A percentile compares a stretch with the other conserved stretches of the same genome.
phyloP scores from a whole-genome alignment of 2,329 filamentous ascomycete species.

The Fusarium heterosporum region DNA sequence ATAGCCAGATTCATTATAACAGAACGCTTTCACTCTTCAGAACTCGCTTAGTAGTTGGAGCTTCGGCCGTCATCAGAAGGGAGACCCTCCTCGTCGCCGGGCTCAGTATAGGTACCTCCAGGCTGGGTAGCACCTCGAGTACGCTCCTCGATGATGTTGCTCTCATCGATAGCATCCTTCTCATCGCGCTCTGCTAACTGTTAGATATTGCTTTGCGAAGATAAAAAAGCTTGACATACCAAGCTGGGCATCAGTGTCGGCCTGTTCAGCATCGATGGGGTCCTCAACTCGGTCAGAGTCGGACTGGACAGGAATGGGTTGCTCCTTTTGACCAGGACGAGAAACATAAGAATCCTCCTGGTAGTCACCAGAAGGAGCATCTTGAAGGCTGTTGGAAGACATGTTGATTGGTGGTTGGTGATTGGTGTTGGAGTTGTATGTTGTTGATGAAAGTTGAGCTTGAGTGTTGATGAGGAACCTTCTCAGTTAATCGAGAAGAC shows the following conservation, averaged over 20 bases:
- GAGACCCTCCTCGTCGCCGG: constrained; percentile 38
- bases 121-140: constrained; percentile 36
- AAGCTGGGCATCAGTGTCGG: constrained; percentile 37
- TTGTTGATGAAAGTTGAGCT: not conserved
- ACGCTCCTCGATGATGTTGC: constrained; percentile 38
- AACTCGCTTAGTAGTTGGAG: constrained; percentile 15
- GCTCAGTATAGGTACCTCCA: constrained; percentile 34
- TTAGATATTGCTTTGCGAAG: not conserved
- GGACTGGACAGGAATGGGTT: constrained; percentile 38
- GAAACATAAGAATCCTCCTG: constrained; percentile 37
- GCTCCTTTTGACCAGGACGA: constrained; percentile 34
- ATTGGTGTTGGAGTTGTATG: not conserved
- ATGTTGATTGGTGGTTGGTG: constrained; percentile 13
- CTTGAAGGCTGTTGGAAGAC: constrained; percentile 30
- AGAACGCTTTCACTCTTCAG: constrained; percentile 1
- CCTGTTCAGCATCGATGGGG: constrained; percentile 24
- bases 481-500: not conserved
- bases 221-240: not conserved
- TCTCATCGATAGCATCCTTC: constrained; percentile 33
- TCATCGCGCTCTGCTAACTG: constrained; percentile 26
- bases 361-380: constrained; percentile 25
- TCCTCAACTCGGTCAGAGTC: constrained; percentile 36
- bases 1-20: not conserved
- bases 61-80: constrained; percentile 37
- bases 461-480: not conserved